Evolutionary conservation across 768 basidiomycete species (phyloP).

Genomic region (Hericium coralloides): DNA sequence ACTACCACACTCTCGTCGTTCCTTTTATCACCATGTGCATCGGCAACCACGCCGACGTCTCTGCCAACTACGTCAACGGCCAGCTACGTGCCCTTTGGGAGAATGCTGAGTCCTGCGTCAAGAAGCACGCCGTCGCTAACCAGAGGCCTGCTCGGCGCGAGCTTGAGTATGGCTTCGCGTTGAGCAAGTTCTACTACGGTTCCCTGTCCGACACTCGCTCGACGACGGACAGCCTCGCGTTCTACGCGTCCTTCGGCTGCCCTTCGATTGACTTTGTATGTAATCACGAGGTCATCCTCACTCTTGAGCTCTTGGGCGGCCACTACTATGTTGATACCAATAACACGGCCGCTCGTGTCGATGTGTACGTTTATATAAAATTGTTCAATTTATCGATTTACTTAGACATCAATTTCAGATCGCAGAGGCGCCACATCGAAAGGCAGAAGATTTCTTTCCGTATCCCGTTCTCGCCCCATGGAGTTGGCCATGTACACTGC

Average conservation of each 20-base stretch:
- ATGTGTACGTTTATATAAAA: neutral
- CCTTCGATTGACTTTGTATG: slow-evolving; percentile 14
- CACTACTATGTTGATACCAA: slow-evolving; percentile 11
- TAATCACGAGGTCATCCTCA: slow-evolving; percentile 15
- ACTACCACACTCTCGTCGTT: neutral
- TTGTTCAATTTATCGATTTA: too few species aligned
- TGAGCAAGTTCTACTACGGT: slow-evolving; percentile 9
- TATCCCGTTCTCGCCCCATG: neutral
- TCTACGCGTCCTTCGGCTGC: slow-evolving; percentile 11
- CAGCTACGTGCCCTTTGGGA: slow-evolving; percentile 11
- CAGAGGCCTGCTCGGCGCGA: neutral
- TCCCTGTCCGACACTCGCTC: slow-evolving; percentile 2
- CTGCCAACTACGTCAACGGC: slow-evolving; percentile 13
- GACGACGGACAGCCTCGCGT: slow-evolving; percentile 5
- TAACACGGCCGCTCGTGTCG: neutral
- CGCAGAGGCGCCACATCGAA: neutral
- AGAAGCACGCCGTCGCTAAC: neutral
- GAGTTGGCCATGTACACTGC: neutral
- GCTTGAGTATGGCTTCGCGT: slow-evolving; percentile 9
- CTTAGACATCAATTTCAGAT: neutral
- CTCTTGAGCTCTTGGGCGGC: slow-evolving; percentile 8
- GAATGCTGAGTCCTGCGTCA: slow-evolving; percentile 9
- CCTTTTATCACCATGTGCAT: neutral
- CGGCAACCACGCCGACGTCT: slow-evolving; percentile 10
- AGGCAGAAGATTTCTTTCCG: neutral